These are phyloP conservation scores for Leishmania lainsoni DNA, from an alignment of 208 protist genomes.

Conservation along the genomic window DNA sequence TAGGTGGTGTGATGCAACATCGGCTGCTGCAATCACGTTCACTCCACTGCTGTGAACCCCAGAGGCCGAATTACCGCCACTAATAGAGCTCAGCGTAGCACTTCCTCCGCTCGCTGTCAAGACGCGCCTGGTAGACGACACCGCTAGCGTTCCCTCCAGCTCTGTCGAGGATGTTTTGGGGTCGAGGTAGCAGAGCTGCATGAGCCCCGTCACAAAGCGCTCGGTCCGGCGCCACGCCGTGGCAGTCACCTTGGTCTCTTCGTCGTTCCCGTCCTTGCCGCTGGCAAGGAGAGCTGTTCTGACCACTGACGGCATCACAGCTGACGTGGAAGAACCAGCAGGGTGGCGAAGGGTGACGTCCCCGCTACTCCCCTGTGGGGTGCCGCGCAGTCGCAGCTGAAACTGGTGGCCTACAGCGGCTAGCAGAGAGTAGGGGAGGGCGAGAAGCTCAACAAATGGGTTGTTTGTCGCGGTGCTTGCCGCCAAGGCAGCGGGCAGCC, in stretches of 20 bases:
- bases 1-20: slow-evolving; percentile 27
- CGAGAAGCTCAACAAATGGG: not conserved
- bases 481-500: slow-evolving; percentile 48
- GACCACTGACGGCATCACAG: slow-evolving; percentile 18
- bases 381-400: slow-evolving; percentile 40
- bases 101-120: slow-evolving; percentile 18
- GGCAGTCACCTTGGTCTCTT: slow-evolving; percentile 24
- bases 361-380: slow-evolving; percentile 32
- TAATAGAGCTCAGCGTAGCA: not conserved
- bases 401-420: slow-evolving; percentile 83
- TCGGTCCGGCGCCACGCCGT: slow-evolving; percentile 39
- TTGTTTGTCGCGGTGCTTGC: not conserved
- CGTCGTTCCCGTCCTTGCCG: not conserved
- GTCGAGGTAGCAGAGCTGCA: slow-evolving; percentile 57
- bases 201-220: slow-evolving; percentile 45
- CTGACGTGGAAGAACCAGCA: slow-evolving; percentile 18
- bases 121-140: slow-evolving; percentile 63
- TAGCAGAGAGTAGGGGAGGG: slow-evolving; percentile 64
- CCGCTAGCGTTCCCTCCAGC: slow-evolving; percentile 59
- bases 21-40: slow-evolving; percentile 17
- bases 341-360: slow-evolving; percentile 34
- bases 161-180: slow-evolving; percentile 61
- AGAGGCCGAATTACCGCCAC: not conserved
- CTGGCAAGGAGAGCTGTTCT: not conserved
- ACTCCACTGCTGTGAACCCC: not conserved